Evolutionary conservation across 2,329 filamentous ascomycete genomes (phyloP).

Genomic region (Alternaria dauci): DNA sequence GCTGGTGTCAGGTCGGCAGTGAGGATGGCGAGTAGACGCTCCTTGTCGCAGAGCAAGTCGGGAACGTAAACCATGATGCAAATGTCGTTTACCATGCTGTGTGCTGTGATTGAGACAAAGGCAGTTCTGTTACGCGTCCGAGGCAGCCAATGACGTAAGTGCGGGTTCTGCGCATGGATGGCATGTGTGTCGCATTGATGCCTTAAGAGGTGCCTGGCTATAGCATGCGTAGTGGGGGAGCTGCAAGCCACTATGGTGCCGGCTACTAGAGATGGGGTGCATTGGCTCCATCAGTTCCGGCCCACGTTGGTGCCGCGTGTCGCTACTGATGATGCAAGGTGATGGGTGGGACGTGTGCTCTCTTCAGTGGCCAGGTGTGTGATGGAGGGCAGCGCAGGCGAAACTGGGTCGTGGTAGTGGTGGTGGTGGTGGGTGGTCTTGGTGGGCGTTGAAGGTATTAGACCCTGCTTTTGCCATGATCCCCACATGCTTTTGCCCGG

Average conservation of each 20-base stretch:
- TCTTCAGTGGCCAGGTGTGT: conserved; percentile 11
- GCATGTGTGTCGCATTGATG: neutral
- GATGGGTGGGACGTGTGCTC: conserved; percentile 15
- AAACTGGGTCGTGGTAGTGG: neutral
- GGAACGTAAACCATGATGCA: conserved; percentile 10
- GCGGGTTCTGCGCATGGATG: neutral
- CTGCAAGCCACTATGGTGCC: neutral
- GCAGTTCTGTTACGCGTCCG: neutral
- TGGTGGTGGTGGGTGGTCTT: conserved; percentile 2
- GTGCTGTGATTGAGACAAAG: neutral
- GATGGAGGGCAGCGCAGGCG: conserved; percentile 1
- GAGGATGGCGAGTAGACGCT: conserved; percentile 8
- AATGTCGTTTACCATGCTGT: neutral
- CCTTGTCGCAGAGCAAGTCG: neutral
- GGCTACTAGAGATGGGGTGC: neutral
- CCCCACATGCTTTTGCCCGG: neutral
- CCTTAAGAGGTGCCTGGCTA: neutral
- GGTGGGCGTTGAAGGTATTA: neutral
- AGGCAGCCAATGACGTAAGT: neutral
- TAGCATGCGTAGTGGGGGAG: neutral
- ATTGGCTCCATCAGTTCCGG: neutral
- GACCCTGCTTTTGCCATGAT: conserved; percentile 5
- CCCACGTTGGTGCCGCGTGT: neutral
- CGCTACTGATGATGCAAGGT: conserved; percentile 1
- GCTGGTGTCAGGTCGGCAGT: conserved; percentile 11